Conservation (phyloP, 768 basidiomycete species). For the Ephemerocybe angulata region DNA sequence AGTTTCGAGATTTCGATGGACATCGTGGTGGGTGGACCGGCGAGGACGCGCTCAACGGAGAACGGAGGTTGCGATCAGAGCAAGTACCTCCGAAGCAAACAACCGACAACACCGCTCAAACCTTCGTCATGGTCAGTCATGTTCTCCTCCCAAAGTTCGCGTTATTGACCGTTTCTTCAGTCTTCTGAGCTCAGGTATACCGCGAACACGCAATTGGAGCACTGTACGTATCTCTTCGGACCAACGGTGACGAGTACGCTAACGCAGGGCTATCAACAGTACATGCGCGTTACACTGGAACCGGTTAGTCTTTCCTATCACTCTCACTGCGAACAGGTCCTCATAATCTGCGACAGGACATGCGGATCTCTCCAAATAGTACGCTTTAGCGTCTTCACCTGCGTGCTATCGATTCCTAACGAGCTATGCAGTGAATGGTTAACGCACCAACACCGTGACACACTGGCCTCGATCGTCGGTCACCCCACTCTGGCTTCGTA, state of each 20-base stretch:
- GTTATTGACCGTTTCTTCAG: constrained; percentile 32
- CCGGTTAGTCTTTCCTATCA: constrained; percentile 51
- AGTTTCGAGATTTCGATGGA: constrained; percentile 44
- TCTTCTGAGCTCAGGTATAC: constrained; percentile 93
- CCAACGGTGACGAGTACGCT: not conserved
- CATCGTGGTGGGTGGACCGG: constrained; percentile 29
- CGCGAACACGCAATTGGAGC: constrained; percentile 93
- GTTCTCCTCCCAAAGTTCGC: constrained; percentile 7
- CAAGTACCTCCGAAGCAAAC: constrained; percentile 23
- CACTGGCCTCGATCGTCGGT: constrained; percentile 87
- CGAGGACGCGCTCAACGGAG: not conserved
- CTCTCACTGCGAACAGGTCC: constrained; percentile 4
- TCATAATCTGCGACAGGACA: constrained; percentile 56
- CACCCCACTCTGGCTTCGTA: constrained; percentile 85
- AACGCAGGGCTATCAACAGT: constrained; percentile 42
- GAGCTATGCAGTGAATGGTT: constrained; percentile 78
- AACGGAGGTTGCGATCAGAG: constrained; percentile 2
- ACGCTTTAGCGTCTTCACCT: constrained; percentile 28
- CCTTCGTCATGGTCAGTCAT: constrained; percentile 42
- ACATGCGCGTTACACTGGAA: constrained; percentile 94
- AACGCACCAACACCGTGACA: constrained; percentile 96
- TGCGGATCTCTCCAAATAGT: constrained; percentile 96
- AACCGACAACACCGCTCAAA: constrained; percentile 26
- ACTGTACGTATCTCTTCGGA: constrained; percentile 54
- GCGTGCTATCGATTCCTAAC: constrained; percentile 1